Conservation (phyloP, 202 grass and related monocot species). For the Setaria italica region DNA sequence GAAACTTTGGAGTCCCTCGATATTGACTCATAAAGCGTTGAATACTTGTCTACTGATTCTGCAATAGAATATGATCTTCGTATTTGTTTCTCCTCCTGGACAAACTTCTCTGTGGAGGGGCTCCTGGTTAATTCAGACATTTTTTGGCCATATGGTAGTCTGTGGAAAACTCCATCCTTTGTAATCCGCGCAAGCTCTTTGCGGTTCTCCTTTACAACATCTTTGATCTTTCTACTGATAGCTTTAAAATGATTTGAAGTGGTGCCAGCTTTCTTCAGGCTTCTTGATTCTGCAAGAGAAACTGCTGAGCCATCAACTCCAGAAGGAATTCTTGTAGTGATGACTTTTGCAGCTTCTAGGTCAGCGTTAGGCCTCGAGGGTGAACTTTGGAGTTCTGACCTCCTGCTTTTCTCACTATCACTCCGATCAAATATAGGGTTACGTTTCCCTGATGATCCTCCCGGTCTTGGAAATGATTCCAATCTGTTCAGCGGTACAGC, state of each 20-base stretch:
- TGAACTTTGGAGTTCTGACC: conserved; percentile 40
- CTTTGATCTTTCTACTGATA: conserved; percentile 74
- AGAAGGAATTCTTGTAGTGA: conserved; percentile 48
- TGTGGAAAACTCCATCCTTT: conserved; percentile 88
- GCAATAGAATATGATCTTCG: conserved; percentile 75
- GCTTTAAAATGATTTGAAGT: conserved; percentile 62
- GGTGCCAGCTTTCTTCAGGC: conserved; percentile 43
- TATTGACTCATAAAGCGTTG: conserved; percentile 70
- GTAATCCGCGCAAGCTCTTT: conserved; percentile 75
- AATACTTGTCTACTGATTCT: conserved; percentile 80
- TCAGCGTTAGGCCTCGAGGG: conserved; percentile 29
- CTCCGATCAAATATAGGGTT: conserved; percentile 52
- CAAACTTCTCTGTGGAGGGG: conserved; percentile 50
- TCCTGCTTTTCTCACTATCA: conserved; percentile 42
- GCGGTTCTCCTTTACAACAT: conserved; percentile 70
- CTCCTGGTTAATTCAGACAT: conserved; percentile 46
- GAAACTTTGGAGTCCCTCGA: conserved; percentile 51
- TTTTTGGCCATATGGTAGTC: conserved; percentile 78
- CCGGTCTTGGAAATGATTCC: conserved; percentile 60
- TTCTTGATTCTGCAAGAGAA: conserved; percentile 51
- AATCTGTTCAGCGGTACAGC: conserved; percentile 47
- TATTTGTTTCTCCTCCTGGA: conserved; percentile 57
- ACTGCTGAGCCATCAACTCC: conserved; percentile 41
- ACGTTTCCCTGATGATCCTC: conserved; percentile 58
- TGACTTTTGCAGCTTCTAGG: conserved; percentile 43